Evolutionary conservation across 805 yeast genomes (phyloP), one percentile per base, ranked within the genome.

Genomic region (Groenewaldozyma tartarivorans): DNA sequence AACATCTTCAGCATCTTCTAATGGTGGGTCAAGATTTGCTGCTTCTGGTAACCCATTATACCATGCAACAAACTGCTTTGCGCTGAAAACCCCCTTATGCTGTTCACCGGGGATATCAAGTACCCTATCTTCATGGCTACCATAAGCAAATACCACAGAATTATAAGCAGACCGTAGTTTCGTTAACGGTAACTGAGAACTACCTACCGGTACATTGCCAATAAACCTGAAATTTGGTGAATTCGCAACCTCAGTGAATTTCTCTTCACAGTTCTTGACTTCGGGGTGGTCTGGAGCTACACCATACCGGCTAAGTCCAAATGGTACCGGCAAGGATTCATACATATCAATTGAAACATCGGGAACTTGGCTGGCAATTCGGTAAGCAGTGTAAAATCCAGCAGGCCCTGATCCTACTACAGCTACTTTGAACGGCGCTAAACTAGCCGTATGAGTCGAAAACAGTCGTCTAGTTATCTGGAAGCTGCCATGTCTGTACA

Each of bases 241-340:
- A 18, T 36, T 35, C 2, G 59, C 61, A 18, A 68, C 64, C 40
- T 79, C 77, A 6, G 69, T 71, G 55, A 92, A 81, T 39, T 87
- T 78, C 16, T 81, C 81, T 57, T 79, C 69, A 66, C 71, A 66
- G 44, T 62, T 62, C 48, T 88, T 90, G 24, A 92, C 97, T 54
- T 92, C 97, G 0, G 96, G 95, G 61, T 92, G 96, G 61, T 92
- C 99, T 2, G 99, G 99, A 0, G 98, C 96, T n/a, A 92, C 97
- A 1, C 99, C 99, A 56, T 74, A 88, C 27, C 99, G 63, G 33
- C 88, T 78, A 26, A 92, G 68, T 0, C 99, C 99, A 63, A 72
- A 90, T 0, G 98, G 98, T 4, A 87, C 79, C 0, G 96, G 95
- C 20, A 79, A 64, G 47, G 75, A 71, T 54, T 92, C 99, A 65